phyloP scores from a whole-genome alignment of 2,329 filamentous ascomycete genomes.

The Sporothrix luriei region DNA sequence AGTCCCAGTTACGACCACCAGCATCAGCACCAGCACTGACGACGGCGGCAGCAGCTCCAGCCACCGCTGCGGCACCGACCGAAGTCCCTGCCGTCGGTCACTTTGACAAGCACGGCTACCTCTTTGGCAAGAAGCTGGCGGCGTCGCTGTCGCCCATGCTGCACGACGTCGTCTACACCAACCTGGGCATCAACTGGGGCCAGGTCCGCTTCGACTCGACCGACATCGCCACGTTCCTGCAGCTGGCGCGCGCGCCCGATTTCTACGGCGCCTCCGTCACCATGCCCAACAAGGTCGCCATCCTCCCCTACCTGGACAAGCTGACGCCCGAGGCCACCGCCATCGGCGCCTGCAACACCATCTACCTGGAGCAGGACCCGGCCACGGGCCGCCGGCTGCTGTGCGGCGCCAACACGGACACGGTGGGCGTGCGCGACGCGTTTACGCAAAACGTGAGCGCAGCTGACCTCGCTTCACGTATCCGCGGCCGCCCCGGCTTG shows the following conservation, averaged over 20 bases:
- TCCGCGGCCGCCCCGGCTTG: conserved; percentile 59
- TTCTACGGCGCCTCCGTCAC: conserved; percentile 74
- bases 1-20: conserved; percentile 9
- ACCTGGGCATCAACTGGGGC: conserved; percentile 54
- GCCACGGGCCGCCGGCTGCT: conserved; percentile 52
- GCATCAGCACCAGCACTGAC: background rate
- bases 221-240: conserved; percentile 53
- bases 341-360: conserved; percentile 78
- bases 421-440: conserved; percentile 73
- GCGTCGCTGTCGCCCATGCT: conserved; percentile 60
- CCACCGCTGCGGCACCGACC: background rate
- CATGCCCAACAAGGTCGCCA: conserved; percentile 82
- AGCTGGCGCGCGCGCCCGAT: conserved; percentile 57
- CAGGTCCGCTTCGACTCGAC: conserved; percentile 57
- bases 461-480: conserved; percentile 37
- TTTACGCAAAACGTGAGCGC: conserved; percentile 61
- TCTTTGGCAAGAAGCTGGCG: conserved; percentile 60
- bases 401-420: conserved; percentile 80
- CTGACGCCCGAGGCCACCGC: conserved; percentile 71
- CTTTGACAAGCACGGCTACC: conserved; percentile 54
- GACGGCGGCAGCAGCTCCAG: background rate
- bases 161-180: conserved; percentile 57
- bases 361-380: conserved; percentile 61
- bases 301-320: conserved; percentile 72
- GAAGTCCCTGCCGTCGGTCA: conserved; percentile 34